Evolutionary conservation across 768 basidiomycete genomes (phyloP).

Genomic region (Royoungia palumana): DNA sequence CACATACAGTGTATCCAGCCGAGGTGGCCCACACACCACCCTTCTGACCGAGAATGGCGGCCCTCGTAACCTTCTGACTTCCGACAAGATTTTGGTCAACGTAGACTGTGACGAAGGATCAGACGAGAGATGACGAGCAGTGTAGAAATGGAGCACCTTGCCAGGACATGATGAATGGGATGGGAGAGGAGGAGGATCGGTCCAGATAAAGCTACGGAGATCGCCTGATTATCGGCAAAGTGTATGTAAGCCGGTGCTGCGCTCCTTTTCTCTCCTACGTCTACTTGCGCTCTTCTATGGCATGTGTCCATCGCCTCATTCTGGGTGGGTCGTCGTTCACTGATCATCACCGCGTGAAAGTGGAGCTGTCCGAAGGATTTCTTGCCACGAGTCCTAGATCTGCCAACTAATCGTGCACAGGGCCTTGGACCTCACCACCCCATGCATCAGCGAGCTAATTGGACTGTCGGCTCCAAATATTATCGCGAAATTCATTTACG

Average conservation of each 20-base stretch:
- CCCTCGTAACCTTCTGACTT: slow-evolving; percentile 63
- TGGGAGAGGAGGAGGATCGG: slow-evolving; percentile 1
- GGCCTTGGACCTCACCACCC: no score
- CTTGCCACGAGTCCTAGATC: no score
- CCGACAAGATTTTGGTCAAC: slow-evolving; percentile 80
- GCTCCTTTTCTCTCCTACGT: not conserved
- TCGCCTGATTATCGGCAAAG: slow-evolving; percentile 30
- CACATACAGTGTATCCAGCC: slow-evolving; percentile 15
- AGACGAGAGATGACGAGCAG: not conserved
- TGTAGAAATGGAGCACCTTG: slow-evolving; percentile 48
- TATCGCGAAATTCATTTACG: no score
- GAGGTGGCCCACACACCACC: slow-evolving; percentile 33
- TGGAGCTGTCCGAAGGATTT: no score
- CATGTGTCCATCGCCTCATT: no score
- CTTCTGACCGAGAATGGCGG: slow-evolving; percentile 45
- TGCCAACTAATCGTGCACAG: no score
- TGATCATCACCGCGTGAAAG: no score
- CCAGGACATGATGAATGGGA: slow-evolving; percentile 57
- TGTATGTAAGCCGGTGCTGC: slow-evolving; percentile 28
- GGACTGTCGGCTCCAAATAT: no score
- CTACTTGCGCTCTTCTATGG: no score
- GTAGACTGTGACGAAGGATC: slow-evolving; percentile 60
- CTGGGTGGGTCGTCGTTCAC: no score
- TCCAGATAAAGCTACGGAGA: slow-evolving; percentile 20
- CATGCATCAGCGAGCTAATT: no score